A percentile compares a stretch with the other conserved stretches of the same genome.
These are phyloP conservation scores for Nicotiana tomentosiformis DNA, from an alignment of 257 asterid species.

Conservation along the genomic window DNA sequence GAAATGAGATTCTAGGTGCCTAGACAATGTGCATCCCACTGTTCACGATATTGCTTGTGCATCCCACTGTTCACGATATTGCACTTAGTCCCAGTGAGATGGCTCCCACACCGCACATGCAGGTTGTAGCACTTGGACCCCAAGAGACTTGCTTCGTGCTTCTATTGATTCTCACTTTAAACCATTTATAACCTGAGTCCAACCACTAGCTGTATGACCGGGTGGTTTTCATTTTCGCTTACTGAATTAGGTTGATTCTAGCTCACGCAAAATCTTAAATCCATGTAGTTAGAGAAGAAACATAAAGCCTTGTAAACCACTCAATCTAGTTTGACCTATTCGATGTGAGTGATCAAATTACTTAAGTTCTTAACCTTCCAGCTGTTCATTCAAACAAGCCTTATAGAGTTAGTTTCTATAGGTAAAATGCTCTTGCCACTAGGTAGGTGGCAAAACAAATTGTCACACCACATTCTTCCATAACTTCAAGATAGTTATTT, in stretches of 20 bases:
- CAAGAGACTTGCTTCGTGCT: no score
- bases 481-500: neutral
- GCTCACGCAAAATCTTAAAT: neutral
- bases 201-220: neutral
- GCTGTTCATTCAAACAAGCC: neutral
- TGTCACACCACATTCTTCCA: neutral
- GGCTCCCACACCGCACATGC: no score
- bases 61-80: no score
- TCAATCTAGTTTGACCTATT: neutral
- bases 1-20: no score
- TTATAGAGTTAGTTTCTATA: neutral
- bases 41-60: no score
- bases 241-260: neutral
- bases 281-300: neutral
- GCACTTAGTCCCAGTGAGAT: no score
- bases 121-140: no score
- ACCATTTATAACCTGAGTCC: no score
- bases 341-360: neutral
- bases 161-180: no score
- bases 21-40: no score
- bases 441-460: neutral
- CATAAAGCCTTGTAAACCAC: neutral
- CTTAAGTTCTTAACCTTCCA: neutral
- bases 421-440: neutral
- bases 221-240: neutral